A percentile compares a stretch with the other conserved stretches of the same genome.
Conservation (phyloP, 208 protist genomes). For the Wallacemonas rigidus region DNA sequence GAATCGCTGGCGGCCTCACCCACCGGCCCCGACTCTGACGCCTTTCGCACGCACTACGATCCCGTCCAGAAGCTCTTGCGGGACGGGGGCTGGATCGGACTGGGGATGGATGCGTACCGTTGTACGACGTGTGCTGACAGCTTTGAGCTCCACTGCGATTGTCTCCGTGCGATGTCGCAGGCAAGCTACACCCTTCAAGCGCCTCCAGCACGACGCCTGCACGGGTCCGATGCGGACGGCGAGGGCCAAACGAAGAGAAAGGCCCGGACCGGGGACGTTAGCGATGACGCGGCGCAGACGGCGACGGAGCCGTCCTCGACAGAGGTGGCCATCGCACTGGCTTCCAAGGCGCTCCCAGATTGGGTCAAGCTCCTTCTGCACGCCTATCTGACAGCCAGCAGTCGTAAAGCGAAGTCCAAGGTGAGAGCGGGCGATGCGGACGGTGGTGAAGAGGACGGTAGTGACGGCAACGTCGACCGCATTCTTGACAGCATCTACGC, state of each 20-base stretch:
- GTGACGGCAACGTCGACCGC: slow-evolving; percentile 31
- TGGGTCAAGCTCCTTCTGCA: slow-evolving; percentile 19
- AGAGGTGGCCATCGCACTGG: slow-evolving; percentile 3
- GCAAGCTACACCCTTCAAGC: slow-evolving; percentile 7
- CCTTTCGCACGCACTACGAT: neutral
- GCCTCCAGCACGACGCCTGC: slow-evolving; percentile 19
- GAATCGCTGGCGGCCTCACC: neutral
- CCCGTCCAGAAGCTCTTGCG: slow-evolving; percentile 12
- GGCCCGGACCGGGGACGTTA: neutral
- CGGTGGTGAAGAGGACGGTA: slow-evolving; percentile 12
- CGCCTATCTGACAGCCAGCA: slow-evolving; percentile 18
- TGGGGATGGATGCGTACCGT: slow-evolving; percentile 45
- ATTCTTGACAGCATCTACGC: slow-evolving; percentile 40
- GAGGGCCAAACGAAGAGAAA: neutral
- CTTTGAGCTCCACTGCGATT: slow-evolving; percentile 42
- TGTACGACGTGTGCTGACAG: slow-evolving; percentile 33
- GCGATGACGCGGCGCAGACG: neutral
- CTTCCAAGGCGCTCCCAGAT: slow-evolving; percentile 12
- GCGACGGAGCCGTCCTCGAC: neutral
- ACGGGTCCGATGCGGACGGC: neutral
- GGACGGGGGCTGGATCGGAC: slow-evolving; percentile 28
- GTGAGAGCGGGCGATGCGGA: too few species aligned
- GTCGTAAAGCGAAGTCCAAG: neutral
- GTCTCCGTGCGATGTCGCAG: slow-evolving; percentile 27
- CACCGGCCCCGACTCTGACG: too few species aligned